Conservation (phyloP, 768 basidiomycete species). For the Thelephora ganbajun region DNA sequence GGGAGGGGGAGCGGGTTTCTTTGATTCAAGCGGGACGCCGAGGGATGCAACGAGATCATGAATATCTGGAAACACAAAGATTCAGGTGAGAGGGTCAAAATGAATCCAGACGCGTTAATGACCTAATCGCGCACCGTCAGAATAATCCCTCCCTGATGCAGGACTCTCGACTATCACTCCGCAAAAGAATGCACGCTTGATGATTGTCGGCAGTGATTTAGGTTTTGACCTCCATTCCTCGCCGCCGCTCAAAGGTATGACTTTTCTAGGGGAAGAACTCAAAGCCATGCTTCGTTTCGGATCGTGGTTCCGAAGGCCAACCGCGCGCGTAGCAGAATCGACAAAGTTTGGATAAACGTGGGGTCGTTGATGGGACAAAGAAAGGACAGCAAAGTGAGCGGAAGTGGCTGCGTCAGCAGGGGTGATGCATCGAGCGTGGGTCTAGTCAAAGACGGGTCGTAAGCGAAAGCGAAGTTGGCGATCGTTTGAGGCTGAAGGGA, state of each 20-base stretch:
- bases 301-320: not conserved
- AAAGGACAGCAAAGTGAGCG: not conserved
- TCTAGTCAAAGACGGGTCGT: not conserved
- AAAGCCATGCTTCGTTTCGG: slow-evolving; percentile 36
- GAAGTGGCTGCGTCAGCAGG: not conserved
- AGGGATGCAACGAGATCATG: slow-evolving; percentile 69
- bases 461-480: not conserved
- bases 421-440: not conserved
- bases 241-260: slow-evolving; percentile 57
- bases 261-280: slow-evolving; percentile 58
- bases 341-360: not conserved
- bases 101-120: not conserved
- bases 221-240: slow-evolving; percentile 34
- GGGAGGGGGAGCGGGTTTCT: slow-evolving; percentile 28
- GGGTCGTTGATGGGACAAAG: not conserved
- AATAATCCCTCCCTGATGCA: slow-evolving; percentile 51
- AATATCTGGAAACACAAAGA: slow-evolving; percentile 35
- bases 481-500: too few species aligned
- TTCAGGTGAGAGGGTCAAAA: not conserved
- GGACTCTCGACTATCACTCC: slow-evolving; percentile 83
- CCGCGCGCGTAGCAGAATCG: not conserved
- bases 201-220: slow-evolving; percentile 29
- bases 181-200: slow-evolving; percentile 77
- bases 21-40: slow-evolving; percentile 46
- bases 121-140: slow-evolving; percentile 36